Percentiles rank a stretch among this genome's conserved stretches.
These are phyloP conservation scores for Vaccinium darrowii DNA, from an alignment of 148 eudicot species.

Conservation along the genomic window DNA sequence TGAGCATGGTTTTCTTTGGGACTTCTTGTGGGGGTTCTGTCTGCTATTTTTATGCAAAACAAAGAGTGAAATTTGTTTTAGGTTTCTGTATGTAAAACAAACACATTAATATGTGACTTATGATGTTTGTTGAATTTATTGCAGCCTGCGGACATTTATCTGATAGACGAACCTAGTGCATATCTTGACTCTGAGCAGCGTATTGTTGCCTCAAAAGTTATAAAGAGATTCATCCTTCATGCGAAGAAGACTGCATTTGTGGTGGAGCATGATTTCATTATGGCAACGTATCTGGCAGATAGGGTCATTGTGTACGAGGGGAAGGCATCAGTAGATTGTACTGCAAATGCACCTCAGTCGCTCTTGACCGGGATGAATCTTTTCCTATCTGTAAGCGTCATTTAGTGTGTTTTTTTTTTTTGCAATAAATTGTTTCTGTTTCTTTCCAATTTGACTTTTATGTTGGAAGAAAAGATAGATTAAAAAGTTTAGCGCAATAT, in stretches of 20 bases:
- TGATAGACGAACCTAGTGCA: conserved; percentile 97
- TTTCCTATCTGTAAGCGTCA: conserved; percentile 73
- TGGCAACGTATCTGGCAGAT: conserved; percentile 96
- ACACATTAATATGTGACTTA: conserved; percentile 10
- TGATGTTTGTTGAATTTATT: conserved; percentile 10
- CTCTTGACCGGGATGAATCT: conserved; percentile 89
- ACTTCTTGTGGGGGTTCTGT: neutral
- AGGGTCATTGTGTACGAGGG: conserved; percentile 93
- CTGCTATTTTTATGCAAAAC: neutral
- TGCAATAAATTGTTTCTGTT: neutral
- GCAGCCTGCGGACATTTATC: conserved; percentile 95
- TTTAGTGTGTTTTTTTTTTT: neutral
- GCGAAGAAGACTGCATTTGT: conserved; percentile 96
- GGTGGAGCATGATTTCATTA: conserved; percentile 95
- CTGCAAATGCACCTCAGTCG: conserved; percentile 88
- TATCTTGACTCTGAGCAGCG: conserved; percentile 98
- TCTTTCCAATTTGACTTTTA: neutral
- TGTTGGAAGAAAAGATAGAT: neutral
- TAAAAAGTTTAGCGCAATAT: neutral
- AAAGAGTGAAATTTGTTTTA: neutral
- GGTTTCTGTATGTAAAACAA: too few relatives aligned
- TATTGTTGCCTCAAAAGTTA: conserved; percentile 93
- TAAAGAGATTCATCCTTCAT: conserved; percentile 92
- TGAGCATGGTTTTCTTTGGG: conserved; percentile 5
- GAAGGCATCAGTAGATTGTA: conserved; percentile 74